Conservation (phyloP, 768 basidiomycete species). For the Leccinum pellstonianum region DNA sequence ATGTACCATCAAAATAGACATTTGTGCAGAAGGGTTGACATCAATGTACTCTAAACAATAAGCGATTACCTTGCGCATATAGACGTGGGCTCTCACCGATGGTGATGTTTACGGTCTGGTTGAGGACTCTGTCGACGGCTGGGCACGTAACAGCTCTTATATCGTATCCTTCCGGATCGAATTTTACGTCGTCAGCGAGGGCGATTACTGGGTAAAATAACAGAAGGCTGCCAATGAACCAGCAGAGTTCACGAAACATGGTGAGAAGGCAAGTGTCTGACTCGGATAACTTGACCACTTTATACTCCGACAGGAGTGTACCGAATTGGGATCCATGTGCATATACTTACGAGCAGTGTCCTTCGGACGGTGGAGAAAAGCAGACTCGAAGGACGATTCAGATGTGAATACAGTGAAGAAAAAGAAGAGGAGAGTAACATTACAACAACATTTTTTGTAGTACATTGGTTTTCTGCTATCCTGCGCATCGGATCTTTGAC, state of each 20-base stretch:
- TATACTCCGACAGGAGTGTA: neutral
- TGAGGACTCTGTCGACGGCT: slow-evolving; percentile 40
- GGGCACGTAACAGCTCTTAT: slow-evolving; percentile 39
- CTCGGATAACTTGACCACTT: neutral
- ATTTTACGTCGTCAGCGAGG: slow-evolving; percentile 14
- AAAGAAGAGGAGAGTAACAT: too few species aligned
- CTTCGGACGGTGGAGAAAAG: too few species aligned
- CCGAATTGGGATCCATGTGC: too few species aligned
- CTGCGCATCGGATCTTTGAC: too few species aligned
- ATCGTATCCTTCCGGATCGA: slow-evolving; percentile 39
- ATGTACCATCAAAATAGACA: slow-evolving; percentile 65
- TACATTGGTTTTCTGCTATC: too few species aligned
- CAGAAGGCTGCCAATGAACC: slow-evolving; percentile 4
- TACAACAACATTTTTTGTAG: too few species aligned
- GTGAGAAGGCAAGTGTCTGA: neutral
- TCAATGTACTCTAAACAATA: slow-evolving; percentile 55
- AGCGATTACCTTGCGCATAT: slow-evolving; percentile 6
- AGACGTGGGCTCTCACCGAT: slow-evolving; percentile 41
- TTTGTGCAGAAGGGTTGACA: slow-evolving; percentile 51
- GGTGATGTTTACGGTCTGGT: slow-evolving; percentile 36
- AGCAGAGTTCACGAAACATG: neutral
- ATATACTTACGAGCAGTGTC: too few species aligned
- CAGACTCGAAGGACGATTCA: too few species aligned
- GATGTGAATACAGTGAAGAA: too few species aligned
- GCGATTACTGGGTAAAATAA: neutral